Conservation (phyloP, 345 rosid genomes). For the Diplotaxis tenuifolia region DNA sequence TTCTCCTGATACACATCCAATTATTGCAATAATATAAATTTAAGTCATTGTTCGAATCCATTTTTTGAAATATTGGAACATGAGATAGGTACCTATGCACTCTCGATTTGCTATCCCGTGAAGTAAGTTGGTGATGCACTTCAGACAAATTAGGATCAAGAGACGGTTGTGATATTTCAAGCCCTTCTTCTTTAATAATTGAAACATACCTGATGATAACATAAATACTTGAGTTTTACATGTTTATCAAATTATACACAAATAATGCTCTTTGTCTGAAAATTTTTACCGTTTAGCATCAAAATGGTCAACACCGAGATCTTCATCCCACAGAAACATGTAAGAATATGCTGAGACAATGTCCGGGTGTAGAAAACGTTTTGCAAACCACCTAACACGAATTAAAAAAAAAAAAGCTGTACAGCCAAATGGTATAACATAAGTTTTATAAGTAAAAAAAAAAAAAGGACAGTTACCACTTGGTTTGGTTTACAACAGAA, state of each 20-base stretch:
- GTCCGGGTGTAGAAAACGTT: slow-evolving; percentile 64
- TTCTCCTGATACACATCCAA: slow-evolving; percentile 41
- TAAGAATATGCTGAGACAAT: slow-evolving; percentile 39
- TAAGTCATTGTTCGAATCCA: no score
- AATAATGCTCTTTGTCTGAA: neutral
- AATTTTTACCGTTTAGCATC: slow-evolving; percentile 33
- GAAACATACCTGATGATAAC: slow-evolving; percentile 54
- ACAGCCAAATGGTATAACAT: neutral
- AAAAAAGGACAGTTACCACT: slow-evolving; percentile 48
- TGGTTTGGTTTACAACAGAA: slow-evolving; percentile 71
- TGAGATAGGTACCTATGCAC: slow-evolving; percentile 58
- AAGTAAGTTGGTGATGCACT: slow-evolving; percentile 64
- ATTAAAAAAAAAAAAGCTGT: neutral
- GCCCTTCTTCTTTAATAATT: slow-evolving; percentile 63
- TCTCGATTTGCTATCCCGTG: slow-evolving; percentile 42
- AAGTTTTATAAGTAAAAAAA: neutral
- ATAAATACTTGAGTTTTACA: slow-evolving; percentile 7
- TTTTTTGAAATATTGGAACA: neutral
- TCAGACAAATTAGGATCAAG: slow-evolving; percentile 57
- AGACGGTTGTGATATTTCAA: slow-evolving; percentile 88
- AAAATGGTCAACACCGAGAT: slow-evolving; percentile 44
- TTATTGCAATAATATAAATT: neutral
- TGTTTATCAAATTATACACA: neutral
- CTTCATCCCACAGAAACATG: slow-evolving; percentile 51
- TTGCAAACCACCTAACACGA: slow-evolving; percentile 80